Evolutionary conservation across 371 early-diverging fungal species (phyloP).

Genomic region (Fennellomyces sp.): DNA sequence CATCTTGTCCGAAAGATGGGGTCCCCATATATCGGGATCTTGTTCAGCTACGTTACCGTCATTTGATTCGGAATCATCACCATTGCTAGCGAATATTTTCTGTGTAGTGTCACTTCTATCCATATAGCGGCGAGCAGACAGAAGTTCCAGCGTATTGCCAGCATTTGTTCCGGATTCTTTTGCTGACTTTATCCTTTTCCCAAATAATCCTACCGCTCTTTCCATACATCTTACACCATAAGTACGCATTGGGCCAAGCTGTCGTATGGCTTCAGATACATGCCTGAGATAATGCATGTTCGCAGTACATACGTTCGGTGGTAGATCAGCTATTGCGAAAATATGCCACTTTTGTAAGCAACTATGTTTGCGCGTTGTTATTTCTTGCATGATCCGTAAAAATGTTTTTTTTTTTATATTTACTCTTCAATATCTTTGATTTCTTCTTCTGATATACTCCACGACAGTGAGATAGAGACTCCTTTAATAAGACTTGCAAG

Average conservation of each 20-base stretch:
- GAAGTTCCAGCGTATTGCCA: not conserved
- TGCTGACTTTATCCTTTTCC: not conserved
- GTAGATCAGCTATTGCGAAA: not conserved
- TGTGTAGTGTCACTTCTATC: too few relatives aligned
- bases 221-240: not conserved
- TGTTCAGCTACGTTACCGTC: not conserved
- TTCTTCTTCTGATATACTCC: not conserved
- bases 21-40: not conserved
- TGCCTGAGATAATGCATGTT: not conserved
- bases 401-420: not conserved
- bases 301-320: not conserved
- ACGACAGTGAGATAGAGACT: not conserved
- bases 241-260: not conserved
- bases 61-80: not conserved
- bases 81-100: too few relatives aligned
- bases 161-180: not conserved
- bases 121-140: not conserved
- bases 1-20: not conserved
- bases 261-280: not conserved
- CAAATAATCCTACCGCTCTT: not conserved
- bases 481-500: not conserved
- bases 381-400: not conserved
- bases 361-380: too few relatives aligned
- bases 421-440: not conserved
- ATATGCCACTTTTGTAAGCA: too few relatives aligned